Base-by-base conservation (phyloP, 1,284 basidiomycete genomes). In the Apiotrichum domesticum region DNA sequence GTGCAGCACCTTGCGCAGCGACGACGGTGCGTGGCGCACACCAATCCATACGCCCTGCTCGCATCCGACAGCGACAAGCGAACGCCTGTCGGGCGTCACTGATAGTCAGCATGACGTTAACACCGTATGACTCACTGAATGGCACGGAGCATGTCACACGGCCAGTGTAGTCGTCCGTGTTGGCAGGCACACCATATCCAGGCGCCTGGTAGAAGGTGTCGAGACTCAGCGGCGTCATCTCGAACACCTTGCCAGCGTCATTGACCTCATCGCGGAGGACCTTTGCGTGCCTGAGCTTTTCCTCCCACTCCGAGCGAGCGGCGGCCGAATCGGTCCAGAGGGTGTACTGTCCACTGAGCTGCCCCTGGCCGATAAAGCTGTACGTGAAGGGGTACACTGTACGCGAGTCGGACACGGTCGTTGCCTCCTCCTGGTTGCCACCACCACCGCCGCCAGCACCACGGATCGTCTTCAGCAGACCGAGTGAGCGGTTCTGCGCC, bases 1-100 rank as follows among this genome's bases (percentile, higher is more conserved):
- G 69, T 94, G 90, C 11, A 97, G 77, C 21, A 97, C 92, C 56
- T 91, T 88, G 37, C 89, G 84, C 76, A 96, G 82, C 5, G 92
- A 94, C 71, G 81, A 78, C 0, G 92, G 86, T 70, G 95, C 87
- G 66, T 90, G 87, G 35, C 90, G 83, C 74, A 96, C 86, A 0
- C 94, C 95, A 63, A 98, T 95, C 90, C 92, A 98, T 2, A 98
- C 90, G 40, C 95, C 95, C 68, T 97, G 91, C 0, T 89, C 86
- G 73, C 93, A 96, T 21, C 94, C 94, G 63, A 97, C 86, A 0
- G 94, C 92, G 15, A 97, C 87, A 14, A 98, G 80, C 2, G 84
- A 83, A 45, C 90, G 84, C 4, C 88, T 85, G 71, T 97, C 91
- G 5, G 84, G 80, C 2, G 91, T 91, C 54, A 82, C 88, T 90